Conservation (phyloP, 371 early-diverging fungal genomes). For the Syncephalastrum racemosum region DNA sequence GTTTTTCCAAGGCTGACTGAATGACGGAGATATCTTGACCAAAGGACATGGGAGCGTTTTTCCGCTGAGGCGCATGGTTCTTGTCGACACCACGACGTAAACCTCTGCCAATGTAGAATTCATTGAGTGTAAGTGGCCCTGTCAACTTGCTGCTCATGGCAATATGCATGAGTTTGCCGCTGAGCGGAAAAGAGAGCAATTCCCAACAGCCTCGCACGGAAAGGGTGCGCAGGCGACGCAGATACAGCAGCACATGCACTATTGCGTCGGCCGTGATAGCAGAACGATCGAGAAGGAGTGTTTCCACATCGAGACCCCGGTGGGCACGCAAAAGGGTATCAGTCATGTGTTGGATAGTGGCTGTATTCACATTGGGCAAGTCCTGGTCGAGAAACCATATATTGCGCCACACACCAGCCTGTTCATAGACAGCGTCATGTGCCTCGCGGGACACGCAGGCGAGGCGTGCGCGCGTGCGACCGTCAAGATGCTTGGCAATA, state of each 20-base stretch:
- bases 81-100: conserved; percentile 18
- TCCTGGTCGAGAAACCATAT: conserved; percentile 17
- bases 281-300: conserved; percentile 11
- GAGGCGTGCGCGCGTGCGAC: conserved; percentile 21
- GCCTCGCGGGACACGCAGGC: conserved; percentile 10
- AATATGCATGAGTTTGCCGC: conserved; percentile 13
- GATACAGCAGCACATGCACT: conserved; percentile 11
- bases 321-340: conserved; percentile 12
- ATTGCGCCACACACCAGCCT: conserved; percentile 20
- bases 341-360: conserved; percentile 11
- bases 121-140: conserved; percentile 5
- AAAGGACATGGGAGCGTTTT: conserved; percentile 17
- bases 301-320: conserved; percentile 9
- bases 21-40: conserved; percentile 24
- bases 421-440: too few relatives aligned
- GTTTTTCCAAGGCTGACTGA: conserved; percentile 11
- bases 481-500: conserved; percentile 18
- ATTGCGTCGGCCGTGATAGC: conserved; percentile 12
- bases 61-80: conserved; percentile 10
- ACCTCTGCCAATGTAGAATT: conserved; percentile 20
- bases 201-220: conserved; percentile 21
- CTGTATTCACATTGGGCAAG: conserved; percentile 12
- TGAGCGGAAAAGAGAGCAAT: conserved; percentile 18
- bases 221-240: conserved; percentile 8
- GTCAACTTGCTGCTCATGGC: not conserved